A percentile compares a stretch with the other conserved stretches of the same genome.
Evolutionary conservation across 345 rosid genomes (phyloP).

Genomic region (Dipteronia dyeriana): DNA sequence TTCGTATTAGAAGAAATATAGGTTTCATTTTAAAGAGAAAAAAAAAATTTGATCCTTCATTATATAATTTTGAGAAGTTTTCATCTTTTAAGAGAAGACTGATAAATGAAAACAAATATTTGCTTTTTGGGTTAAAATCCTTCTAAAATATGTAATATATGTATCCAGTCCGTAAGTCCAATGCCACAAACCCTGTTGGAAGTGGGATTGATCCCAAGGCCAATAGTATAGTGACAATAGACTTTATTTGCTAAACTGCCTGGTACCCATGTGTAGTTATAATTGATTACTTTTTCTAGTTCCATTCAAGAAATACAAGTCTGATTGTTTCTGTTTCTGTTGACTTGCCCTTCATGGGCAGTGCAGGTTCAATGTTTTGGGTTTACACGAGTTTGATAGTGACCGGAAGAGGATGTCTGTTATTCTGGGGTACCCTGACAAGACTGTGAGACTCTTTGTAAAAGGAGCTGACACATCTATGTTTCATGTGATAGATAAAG

Average conservation of each 20-base stretch:
- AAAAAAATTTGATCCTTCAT: background rate
- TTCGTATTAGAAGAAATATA: background rate
- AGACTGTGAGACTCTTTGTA: constrained; percentile 76
- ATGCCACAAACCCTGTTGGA: too few species aligned
- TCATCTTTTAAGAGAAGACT: too few species aligned
- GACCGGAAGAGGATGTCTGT: constrained; percentile 99
- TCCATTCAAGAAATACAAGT: constrained; percentile 5
- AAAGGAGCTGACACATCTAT: constrained; percentile 98
- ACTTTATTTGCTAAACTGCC: background rate
- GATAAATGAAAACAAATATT: too few species aligned
- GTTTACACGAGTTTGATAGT: constrained; percentile 98
- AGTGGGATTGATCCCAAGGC: background rate
- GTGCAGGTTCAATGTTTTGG: constrained; percentile 92
- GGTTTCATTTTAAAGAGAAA: background rate
- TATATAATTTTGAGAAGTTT: too few species aligned
- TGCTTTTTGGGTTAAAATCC: too few species aligned
- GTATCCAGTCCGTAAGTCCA: too few species aligned
- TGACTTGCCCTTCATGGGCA: constrained; percentile 34
- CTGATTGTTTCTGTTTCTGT: constrained; percentile 21
- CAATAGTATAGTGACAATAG: background rate
- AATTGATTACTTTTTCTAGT: constrained; percentile 9
- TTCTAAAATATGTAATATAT: too few species aligned
- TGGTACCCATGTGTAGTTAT: background rate
- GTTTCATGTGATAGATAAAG: constrained; percentile 66
- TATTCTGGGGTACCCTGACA: constrained; percentile 84